Conservation (phyloP, 768 basidiomycete genomes). For the Boletus huronensis region DNA sequence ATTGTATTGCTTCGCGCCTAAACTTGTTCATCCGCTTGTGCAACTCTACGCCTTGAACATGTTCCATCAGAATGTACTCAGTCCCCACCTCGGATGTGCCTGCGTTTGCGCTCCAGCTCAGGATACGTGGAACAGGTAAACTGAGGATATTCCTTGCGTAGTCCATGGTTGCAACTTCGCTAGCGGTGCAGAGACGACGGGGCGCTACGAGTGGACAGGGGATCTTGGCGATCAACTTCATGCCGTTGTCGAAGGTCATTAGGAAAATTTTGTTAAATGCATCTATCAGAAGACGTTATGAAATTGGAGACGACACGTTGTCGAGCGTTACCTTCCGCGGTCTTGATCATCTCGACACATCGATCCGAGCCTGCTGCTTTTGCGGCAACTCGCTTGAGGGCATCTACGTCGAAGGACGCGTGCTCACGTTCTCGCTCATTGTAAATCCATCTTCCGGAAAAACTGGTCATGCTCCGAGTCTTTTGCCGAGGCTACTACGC, state of each 20-base stretch:
- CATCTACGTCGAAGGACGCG: constrained; percentile 17
- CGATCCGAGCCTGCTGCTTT: constrained; percentile 7
- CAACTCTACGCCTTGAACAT: constrained; percentile 22
- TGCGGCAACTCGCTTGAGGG: constrained; percentile 16
- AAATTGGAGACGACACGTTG: not conserved
- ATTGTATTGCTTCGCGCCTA: not conserved
- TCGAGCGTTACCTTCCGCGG: constrained; percentile 5
- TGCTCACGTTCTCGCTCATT: constrained; percentile 7
- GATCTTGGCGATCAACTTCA: constrained; percentile 15
- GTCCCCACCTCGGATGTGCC: constrained; percentile 24
- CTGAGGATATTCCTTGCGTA: constrained; percentile 26
- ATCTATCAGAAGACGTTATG: not conserved
- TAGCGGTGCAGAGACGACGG: constrained; percentile 30
- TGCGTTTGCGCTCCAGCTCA: constrained; percentile 29
- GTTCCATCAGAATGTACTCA: constrained; percentile 38
- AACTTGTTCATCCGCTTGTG: constrained; percentile 11
- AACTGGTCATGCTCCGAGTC: not conserved
- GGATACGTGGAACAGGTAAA: constrained; percentile 29
- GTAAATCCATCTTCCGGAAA: constrained; percentile 11
- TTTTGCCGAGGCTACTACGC: not conserved
- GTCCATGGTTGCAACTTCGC: constrained; percentile 38
- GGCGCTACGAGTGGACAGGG: constrained; percentile 26
- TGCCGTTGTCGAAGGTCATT: constrained; percentile 10
- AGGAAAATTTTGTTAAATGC: constrained; percentile 16
- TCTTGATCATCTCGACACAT: constrained; percentile 19